Conservation (phyloP, 352 stramenopile species). For the Phytophthora pistaciae region DNA sequence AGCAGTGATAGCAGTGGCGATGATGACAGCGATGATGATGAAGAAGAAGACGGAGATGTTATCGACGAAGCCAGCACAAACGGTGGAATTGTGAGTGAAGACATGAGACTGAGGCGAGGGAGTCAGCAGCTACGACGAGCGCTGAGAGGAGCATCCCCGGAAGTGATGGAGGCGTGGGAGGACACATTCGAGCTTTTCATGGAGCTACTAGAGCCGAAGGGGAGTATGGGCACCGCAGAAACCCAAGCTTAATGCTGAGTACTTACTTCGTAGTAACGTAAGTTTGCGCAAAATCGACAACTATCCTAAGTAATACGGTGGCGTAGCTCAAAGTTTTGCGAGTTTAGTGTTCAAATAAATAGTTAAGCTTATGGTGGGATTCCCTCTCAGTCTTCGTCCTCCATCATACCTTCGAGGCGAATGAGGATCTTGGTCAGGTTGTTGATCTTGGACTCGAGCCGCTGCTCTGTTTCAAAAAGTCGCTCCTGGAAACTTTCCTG, state of each 20-base stretch:
- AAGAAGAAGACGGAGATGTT: conserved; percentile 11
- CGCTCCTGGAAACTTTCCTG: conserved; percentile 68
- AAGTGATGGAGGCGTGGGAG: conserved; percentile 41
- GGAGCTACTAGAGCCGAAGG: conserved; percentile 53
- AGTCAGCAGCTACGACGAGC: conserved; percentile 24
- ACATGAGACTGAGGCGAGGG: conserved; percentile 12
- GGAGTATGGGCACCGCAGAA: conserved; percentile 31
- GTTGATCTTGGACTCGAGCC: conserved; percentile 75
- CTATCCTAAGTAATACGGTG: too few species aligned
- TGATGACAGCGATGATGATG: conserved; percentile 17
- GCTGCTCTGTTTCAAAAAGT: conserved; percentile 67
- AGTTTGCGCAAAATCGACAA: too few species aligned
- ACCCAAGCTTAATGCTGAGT: neutral
- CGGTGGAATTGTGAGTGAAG: neutral
- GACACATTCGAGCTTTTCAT: conserved; percentile 58
- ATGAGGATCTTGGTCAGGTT: conserved; percentile 77
- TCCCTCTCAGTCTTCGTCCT: conserved; percentile 47
- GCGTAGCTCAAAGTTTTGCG: neutral
- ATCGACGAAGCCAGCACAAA: conserved; percentile 11
- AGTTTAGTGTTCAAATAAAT: conserved; percentile 19
- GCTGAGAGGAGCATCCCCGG: conserved; percentile 18
- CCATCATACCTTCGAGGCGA: conserved; percentile 66
- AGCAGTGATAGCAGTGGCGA: conserved; percentile 5
- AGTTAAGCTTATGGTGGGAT: neutral
- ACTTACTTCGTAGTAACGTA: neutral